Conservation (phyloP, 371 early-diverging fungal genomes). For the Syncephalastrum contaminatum region DNA sequence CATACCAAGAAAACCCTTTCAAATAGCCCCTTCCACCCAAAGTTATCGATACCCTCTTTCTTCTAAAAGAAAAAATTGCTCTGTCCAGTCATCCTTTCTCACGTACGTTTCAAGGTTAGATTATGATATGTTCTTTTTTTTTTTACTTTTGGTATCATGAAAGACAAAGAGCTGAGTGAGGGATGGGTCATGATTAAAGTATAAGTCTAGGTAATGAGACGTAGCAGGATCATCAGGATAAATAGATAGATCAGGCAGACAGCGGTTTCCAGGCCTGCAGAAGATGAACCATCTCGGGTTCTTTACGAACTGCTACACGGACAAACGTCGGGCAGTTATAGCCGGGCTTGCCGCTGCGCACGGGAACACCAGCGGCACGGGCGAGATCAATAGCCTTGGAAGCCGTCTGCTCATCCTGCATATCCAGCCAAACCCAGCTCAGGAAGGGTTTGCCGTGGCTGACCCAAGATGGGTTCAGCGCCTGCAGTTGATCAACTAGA, state of each 20-base stretch:
- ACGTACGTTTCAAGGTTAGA: too few relatives aligned
- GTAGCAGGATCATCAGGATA: not conserved
- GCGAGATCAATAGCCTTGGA: slow-evolving; percentile 64
- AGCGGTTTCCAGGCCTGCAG: slow-evolving; percentile 65
- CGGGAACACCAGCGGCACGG: slow-evolving; percentile 76
- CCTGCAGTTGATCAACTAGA: slow-evolving; percentile 50
- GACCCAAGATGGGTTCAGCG: slow-evolving; percentile 55
- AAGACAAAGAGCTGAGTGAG: not conserved
- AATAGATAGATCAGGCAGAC: not conserved
- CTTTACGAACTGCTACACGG: slow-evolving; percentile 77
- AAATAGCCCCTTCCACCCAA: too few relatives aligned
- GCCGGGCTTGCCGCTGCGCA: slow-evolving; percentile 78
- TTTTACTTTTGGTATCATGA: too few relatives aligned
- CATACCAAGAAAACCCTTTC: too few relatives aligned
- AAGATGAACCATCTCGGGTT: slow-evolving; percentile 59
- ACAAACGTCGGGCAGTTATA: slow-evolving; percentile 75
- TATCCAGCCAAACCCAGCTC: slow-evolving; percentile 86
- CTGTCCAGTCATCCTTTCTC: too few relatives aligned
- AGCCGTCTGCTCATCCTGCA: slow-evolving; percentile 52
- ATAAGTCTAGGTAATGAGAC: not conserved
- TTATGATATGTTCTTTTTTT: not conserved
- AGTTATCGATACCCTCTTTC: too few relatives aligned
- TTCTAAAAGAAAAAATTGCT: too few relatives aligned
- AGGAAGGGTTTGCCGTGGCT: slow-evolving; percentile 74
- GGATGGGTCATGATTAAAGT: slow-evolving; percentile 1